Base-by-base conservation (phyloP, 805 yeast genomes). In the Saccharomycopsis oosterbeekiorum region DNA sequence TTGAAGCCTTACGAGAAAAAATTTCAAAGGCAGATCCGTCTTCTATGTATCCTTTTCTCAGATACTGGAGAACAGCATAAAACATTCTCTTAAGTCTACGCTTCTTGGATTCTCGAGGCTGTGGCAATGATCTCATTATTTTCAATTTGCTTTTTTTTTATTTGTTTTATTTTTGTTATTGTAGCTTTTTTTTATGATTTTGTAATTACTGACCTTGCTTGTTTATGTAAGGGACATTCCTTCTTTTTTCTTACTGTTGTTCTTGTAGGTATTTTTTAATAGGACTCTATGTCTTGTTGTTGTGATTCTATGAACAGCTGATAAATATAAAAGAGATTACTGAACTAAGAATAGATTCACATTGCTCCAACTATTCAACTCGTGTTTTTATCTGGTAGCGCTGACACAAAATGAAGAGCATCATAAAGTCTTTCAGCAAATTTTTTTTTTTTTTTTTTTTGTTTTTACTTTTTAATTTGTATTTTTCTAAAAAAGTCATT, bases 21-120 rank as follows among this genome's bases (percentile, higher is more conserved):
- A 47, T 39, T 5, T 59, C 50, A 56, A 61, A 56, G 3, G 58
- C 64, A 4, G 42, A 24, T 6, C 58, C n/a, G 29, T 61, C 61
- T n/a, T 61, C 57, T 14, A 56, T 24, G 29, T 61, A 61, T 1
- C 64, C 64, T 24, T 59, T 34, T n/a, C 34, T 17, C 34, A 59
- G 17, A 43, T 61, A 61, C 9, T 41, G 53, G 1, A 59, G 10
- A n/a, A 61, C 11, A 10, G 57, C 59, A 14, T 37, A 11, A n/a
- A 42, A 26, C 14, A 59, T 19, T 37, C 64, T 17, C 39, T 39
- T 41, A 14, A 61, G 26, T 12, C 60, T 21, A 17, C 64, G 56
- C 12, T 19, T 15, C 10, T 19, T 12, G 14, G 62, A 60, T 2
- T 50, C 41, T 36, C 62, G 19, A 10, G 62, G 62, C 11, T 26